Evolutionary conservation across 805 yeast species (phyloP), one percentile per base, ranked within the genome.

Genomic region (Lipomyces yamanashiensis): DNA sequence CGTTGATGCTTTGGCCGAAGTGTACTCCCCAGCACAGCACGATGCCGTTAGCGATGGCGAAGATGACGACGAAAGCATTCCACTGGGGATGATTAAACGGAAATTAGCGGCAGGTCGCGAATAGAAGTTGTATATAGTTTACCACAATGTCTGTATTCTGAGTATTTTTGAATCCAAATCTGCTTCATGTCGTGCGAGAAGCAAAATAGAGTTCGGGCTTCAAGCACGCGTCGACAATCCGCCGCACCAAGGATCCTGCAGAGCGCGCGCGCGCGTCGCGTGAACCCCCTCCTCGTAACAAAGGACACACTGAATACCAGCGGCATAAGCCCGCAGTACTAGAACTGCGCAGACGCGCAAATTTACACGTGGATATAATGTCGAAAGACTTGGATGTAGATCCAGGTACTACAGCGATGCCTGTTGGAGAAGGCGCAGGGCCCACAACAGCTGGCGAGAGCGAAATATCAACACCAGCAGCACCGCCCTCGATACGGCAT

Each of bases 1-100:
- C 0, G 98, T 93, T 1, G 98, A 92, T 72, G 63, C 83, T 7
- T 88, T 85, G 0, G 85, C 86, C 1, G 92, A 87, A 23, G 40
- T 21, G 47, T 28, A 23, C 13, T 48, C 33, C 34, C 15, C 39
- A 4, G 15, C 10, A 37, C 23, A 5, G 17, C 52, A 12, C 8
- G 54, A 50, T 2, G 43, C 19, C n/a, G 36, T 5, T 8, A 45
- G 15, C 28, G 64, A 13, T 2, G n/a, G 21, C 8, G 58, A 8
- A 6, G 54, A 34, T 12, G 41, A 33, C 28, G 62, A 41, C 37
- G 62, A 34, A 2, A 56, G 51, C 40, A 37, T 56, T 7, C 60
- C 60, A 8, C 17, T 56, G 23, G 62, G 45, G 10, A 21, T 39
- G 12, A 33, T 59, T 10, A 40, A 59, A 19, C 48, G 57, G 41